Conservation (phyloP, 192 early-diverging fungal species). For the Chytriomyces sp. region DNA sequence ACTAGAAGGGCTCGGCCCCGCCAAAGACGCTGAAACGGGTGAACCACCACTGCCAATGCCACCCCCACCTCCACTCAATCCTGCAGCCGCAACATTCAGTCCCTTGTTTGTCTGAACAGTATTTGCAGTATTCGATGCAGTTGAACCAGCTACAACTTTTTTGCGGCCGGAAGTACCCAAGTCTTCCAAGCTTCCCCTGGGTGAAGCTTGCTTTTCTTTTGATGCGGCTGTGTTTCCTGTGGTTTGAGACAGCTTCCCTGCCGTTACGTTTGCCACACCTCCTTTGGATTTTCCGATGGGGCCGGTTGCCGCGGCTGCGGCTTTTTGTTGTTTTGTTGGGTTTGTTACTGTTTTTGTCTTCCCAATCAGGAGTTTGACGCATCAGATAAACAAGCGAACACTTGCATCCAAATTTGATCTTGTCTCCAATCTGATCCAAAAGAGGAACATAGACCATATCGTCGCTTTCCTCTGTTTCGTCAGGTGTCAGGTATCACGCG, state of each 20-base stretch:
- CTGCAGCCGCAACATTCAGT: no score
- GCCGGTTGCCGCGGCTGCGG: conserved; percentile 14
- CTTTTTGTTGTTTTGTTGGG: conserved; percentile 7
- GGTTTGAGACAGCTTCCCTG: no score
- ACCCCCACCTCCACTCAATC: no score
- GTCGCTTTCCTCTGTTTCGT: conserved; percentile 46
- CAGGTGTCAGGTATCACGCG: conserved; percentile 9
- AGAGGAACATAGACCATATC: conserved; percentile 47
- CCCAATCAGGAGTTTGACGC: neutral
- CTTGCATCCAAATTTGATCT: conserved; percentile 52
- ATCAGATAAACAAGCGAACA: neutral
- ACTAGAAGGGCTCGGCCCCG: no score
- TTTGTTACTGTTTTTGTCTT: conserved; percentile 9
- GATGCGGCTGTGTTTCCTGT: neutral
- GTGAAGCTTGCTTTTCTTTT: neutral
- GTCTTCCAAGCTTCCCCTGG: neutral
- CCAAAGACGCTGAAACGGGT: no score
- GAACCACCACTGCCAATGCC: no score
- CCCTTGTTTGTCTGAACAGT: no score
- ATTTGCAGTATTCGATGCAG: no score
- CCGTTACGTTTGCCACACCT: no score
- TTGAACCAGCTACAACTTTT: no score
- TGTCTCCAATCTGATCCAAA: conserved; percentile 47
- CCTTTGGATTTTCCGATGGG: no score
- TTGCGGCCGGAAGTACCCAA: no score